A percentile compares a stretch with the other conserved stretches of the same genome.
Evolutionary conservation across 352 stramenopile genomes (phyloP).

Genomic region (Phytophthora lateralis): DNA sequence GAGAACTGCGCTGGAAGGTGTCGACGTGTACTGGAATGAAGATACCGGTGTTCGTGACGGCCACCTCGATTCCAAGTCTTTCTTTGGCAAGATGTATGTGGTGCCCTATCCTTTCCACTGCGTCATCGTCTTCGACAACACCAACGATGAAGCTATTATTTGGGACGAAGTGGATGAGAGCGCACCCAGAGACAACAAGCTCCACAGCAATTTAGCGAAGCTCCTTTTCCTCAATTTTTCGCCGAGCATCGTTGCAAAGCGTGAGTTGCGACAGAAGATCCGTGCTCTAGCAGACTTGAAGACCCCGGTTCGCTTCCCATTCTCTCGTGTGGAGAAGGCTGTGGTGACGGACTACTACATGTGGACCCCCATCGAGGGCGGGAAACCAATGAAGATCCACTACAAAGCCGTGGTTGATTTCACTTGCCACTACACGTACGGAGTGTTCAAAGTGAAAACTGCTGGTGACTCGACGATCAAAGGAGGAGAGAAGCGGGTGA

Average conservation of each 20-base stretch:
- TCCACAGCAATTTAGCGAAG: conserved; percentile 33
- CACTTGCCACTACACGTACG: conserved; percentile 42
- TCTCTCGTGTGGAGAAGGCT: conserved; percentile 37
- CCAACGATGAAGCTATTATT: conserved; percentile 45
- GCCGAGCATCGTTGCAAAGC: conserved; percentile 22
- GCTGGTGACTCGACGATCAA: conserved; percentile 6
- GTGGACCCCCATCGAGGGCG: conserved; percentile 10
- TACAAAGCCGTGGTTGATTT: conserved; percentile 30
- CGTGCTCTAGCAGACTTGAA: conserved; percentile 27
- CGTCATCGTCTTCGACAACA: conserved; percentile 52
- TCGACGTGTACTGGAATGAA: conserved; percentile 54
- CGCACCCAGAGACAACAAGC: conserved; percentile 9
- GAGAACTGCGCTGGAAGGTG: conserved; percentile 40
- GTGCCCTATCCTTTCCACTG: conserved; percentile 56
- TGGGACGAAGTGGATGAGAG: conserved; percentile 25
- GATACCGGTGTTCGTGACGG: conserved; percentile 33
- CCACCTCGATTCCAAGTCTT: conserved; percentile 39
- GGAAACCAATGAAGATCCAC: conserved; percentile 1
- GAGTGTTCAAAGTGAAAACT: conserved; percentile 31
- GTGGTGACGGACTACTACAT: conserved; percentile 14
- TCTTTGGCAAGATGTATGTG: conserved; percentile 56
- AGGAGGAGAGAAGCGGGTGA: conserved; percentile 7
- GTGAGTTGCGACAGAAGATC: conserved; percentile 40
- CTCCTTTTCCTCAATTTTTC: conserved; percentile 42
- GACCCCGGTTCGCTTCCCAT: conserved; percentile 33